These are phyloP conservation scores for Trichoderma virens DNA, from an alignment of 495 filamentous ascomycete genomes.

Conservation along the genomic window DNA sequence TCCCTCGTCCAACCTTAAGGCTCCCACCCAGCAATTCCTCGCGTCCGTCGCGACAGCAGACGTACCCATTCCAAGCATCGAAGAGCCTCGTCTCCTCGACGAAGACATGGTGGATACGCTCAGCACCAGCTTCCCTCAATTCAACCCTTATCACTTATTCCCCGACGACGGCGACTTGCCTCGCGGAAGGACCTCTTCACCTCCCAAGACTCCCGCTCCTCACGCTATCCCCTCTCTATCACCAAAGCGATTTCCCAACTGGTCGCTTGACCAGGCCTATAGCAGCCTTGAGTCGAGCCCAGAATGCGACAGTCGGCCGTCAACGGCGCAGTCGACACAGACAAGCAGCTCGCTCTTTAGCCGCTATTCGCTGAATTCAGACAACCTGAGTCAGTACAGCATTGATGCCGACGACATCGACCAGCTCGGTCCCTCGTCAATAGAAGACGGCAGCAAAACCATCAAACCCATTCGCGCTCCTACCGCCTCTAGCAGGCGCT, in stretches of 20 bases:
- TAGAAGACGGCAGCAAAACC: slow-evolving; percentile 10
- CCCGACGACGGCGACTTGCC: slow-evolving; percentile 10
- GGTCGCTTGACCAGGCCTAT: slow-evolving; percentile 36
- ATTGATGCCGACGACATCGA: slow-evolving; percentile 33
- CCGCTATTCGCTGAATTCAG: slow-evolving; percentile 38
- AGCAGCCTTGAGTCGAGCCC: slow-evolving; percentile 42
- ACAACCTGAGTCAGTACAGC: slow-evolving; percentile 37
- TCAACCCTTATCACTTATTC: neutral
- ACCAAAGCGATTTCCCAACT: slow-evolving; percentile 35
- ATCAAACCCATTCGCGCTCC: slow-evolving; percentile 14
- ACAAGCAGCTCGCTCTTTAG: slow-evolving; percentile 43
- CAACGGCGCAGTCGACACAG: slow-evolving; percentile 41
- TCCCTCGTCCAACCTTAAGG: slow-evolving; percentile 35
- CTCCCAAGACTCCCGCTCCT: slow-evolving; percentile 40
- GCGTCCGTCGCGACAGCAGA: slow-evolving; percentile 50
- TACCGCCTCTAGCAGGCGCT: slow-evolving; percentile 13
- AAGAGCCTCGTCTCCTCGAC: slow-evolving; percentile 29
- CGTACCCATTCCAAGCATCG: slow-evolving; percentile 48
- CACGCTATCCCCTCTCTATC: slow-evolving; percentile 25
- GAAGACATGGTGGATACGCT: slow-evolving; percentile 21
- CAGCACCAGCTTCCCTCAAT: slow-evolving; percentile 17
- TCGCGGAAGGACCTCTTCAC: slow-evolving; percentile 27
- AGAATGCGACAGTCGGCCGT: slow-evolving; percentile 45
- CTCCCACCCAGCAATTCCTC: slow-evolving; percentile 48
- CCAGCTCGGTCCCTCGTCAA: slow-evolving; percentile 8